These are phyloP conservation scores for Flammula alnicola DNA, from an alignment of 1,284 basidiomycete species.

Conservation along the genomic window DNA sequence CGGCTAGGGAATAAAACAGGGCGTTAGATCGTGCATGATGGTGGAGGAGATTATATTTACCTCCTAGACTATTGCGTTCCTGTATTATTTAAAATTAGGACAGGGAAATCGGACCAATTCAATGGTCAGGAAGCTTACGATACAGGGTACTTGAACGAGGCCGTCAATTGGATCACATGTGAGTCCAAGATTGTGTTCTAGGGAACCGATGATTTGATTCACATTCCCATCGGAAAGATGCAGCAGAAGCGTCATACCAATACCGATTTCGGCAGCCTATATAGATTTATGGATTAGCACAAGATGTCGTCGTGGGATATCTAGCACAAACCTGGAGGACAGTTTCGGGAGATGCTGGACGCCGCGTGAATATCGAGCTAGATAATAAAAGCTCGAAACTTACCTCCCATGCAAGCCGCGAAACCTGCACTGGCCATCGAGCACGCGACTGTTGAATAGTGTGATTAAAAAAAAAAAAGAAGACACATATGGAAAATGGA, in stretches of 20 bases:
- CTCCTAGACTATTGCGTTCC: conserved; percentile 89
- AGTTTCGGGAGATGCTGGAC: conserved; percentile 76
- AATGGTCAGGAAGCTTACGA: conserved; percentile 56
- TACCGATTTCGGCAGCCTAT: conserved; percentile 94
- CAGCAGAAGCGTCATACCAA: conserved; percentile 52
- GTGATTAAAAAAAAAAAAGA: conserved; percentile 5
- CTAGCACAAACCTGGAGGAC: conserved; percentile 62
- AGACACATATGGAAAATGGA: conserved; percentile 30
- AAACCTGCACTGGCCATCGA: conserved; percentile 94
- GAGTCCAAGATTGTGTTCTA: conserved; percentile 85
- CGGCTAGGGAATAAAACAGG: conserved; percentile 49
- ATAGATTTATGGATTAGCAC: conserved; percentile 11
- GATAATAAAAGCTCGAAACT: conserved; percentile 28
- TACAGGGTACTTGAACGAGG: conserved; percentile 93
- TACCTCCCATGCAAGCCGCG: conserved; percentile 90
- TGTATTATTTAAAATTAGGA: conserved; percentile 30
- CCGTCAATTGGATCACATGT: conserved; percentile 95
- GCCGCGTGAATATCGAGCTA: not conserved
- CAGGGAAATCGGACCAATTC: not conserved
- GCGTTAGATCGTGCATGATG: not conserved
- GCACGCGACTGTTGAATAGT: conserved; percentile 70
- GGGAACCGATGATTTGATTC: not conserved
- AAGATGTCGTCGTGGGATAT: conserved; percentile 3
- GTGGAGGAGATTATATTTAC: conserved; percentile 39
- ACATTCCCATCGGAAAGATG: not conserved